Evolutionary conservation across 2,329 filamentous ascomycete species (phyloP).

Genomic region (Chaetomiaceae sp.): DNA sequence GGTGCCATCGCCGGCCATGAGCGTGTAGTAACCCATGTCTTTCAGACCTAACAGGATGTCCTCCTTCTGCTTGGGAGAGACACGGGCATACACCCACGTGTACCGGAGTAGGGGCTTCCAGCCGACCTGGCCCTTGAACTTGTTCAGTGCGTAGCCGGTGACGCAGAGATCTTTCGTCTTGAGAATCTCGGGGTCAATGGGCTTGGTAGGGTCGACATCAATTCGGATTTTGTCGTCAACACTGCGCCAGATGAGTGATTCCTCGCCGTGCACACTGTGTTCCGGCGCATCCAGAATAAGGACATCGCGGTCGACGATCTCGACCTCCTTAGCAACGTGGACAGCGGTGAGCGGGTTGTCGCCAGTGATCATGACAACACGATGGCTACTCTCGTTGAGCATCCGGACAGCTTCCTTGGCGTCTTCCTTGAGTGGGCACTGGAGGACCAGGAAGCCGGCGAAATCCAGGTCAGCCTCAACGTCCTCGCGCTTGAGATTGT

Average conservation of each 20-base stretch:
- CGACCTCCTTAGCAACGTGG: conserved; percentile 90
- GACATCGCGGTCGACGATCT: conserved; percentile 94
- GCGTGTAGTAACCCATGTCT: conserved; percentile 93
- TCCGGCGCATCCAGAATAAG: conserved; percentile 94
- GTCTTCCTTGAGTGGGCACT: conserved; percentile 94
- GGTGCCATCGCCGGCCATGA: conserved; percentile 98
- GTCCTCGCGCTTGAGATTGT: conserved; percentile 88
- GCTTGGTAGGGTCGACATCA: conserved; percentile 75
- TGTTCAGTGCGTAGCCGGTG: conserved; percentile 87
- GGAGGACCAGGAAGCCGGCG: conserved; percentile 91
- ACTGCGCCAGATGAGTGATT: conserved; percentile 86
- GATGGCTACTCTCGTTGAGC: conserved; percentile 98
- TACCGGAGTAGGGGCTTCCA: conserved; percentile 76
- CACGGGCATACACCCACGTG: conserved; percentile 96
- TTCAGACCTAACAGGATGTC: conserved; percentile 96
- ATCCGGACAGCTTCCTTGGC: conserved; percentile 91
- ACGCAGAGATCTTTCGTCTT: conserved; percentile 87
- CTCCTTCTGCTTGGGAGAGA: conserved; percentile 98
- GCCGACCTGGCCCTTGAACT: conserved; percentile 76
- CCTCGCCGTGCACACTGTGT: conserved; percentile 73
- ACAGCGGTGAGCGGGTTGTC: conserved; percentile 96
- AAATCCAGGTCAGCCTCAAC: conserved; percentile 82
- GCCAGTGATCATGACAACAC: conserved; percentile 98
- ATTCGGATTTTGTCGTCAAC: conserved; percentile 87
- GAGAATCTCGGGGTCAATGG: conserved; percentile 76